Evolutionary conservation across 208 protist genomes (phyloP).

Genomic region (Spongospora subterranea): DNA sequence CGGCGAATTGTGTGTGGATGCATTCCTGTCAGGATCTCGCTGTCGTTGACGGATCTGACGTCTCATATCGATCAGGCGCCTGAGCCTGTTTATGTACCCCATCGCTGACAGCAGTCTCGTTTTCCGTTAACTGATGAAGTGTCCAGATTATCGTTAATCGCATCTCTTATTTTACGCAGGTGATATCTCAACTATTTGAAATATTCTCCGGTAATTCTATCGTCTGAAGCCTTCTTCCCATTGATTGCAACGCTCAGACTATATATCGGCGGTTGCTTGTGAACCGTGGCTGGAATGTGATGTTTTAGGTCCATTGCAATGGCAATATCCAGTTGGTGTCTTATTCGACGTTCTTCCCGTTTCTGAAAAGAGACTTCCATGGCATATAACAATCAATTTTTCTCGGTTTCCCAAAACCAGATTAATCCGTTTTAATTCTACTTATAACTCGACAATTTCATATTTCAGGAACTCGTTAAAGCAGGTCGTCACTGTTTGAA

Average conservation of each 20-base stretch:
- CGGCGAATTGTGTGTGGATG: neutral
- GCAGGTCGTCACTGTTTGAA: neutral
- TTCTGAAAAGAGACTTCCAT: neutral
- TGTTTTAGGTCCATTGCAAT: conserved; percentile 6
- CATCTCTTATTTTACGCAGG: neutral
- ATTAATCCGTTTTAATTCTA: neutral
- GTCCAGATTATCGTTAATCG: neutral
- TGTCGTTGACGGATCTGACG: neutral
- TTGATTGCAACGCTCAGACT: neutral
- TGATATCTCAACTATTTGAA: neutral
- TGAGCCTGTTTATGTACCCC: neutral
- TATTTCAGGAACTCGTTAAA: neutral
- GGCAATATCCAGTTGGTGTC: neutral
- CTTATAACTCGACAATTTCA: neutral
- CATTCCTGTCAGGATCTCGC: neutral
- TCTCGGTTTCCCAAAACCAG: neutral
- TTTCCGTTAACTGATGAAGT: neutral
- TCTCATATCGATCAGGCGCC: neutral
- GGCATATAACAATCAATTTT: neutral
- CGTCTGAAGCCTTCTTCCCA: neutral
- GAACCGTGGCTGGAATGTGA: neutral
- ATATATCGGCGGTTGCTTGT: neutral
- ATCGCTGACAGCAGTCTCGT: neutral
- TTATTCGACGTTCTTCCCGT: neutral
- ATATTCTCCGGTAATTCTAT: neutral